Conservation (phyloP, 257 asterid species). For the Leptodermis oblonga region DNA sequence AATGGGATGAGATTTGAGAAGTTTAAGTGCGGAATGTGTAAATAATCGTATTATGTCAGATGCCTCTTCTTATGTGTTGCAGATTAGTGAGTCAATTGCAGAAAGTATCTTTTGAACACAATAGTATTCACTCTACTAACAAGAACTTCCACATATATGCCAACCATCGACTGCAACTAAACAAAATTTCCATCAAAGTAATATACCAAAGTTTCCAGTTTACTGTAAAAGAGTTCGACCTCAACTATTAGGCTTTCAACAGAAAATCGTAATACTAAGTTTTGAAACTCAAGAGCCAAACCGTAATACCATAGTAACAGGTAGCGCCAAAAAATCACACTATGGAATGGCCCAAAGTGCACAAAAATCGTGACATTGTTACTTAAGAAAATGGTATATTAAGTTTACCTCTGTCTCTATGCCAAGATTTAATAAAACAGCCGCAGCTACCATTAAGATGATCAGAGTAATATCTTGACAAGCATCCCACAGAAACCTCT, state of each 20-base stretch:
- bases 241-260: background rate
- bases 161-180: background rate
- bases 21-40: background rate
- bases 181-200: background rate
- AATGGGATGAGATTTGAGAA: background rate
- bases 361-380: background rate
- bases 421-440: constrained; percentile 91
- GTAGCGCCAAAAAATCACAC: background rate
- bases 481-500: constrained; percentile 94
- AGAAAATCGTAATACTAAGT: background rate
- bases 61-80: background rate
- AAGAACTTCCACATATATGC: background rate
- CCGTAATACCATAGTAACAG: background rate
- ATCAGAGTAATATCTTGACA: constrained; percentile 85
- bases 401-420: constrained; percentile 81
- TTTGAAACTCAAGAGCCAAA: background rate
- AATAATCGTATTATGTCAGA: background rate
- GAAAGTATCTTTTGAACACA: background rate
- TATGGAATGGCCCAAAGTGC: background rate
- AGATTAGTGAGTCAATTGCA: background rate
- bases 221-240: background rate
- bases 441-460: constrained; percentile 97
- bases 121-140: background rate
- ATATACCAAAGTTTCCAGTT: background rate
- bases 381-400: background rate